Conservation (phyloP, 2,329 filamentous ascomycete genomes). For the Ilyonectria destructans region DNA sequence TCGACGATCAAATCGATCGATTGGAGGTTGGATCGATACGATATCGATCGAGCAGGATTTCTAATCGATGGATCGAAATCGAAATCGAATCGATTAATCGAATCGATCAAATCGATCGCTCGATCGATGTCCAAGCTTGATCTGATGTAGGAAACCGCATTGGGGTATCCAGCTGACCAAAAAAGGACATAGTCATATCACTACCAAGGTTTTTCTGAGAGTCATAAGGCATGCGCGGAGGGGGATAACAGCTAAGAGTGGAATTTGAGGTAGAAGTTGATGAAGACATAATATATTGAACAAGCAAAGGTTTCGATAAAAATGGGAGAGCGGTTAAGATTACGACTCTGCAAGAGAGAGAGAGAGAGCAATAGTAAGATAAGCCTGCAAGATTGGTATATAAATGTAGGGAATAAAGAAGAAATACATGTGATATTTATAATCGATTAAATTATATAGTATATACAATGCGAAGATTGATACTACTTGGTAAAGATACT, state of each 20-base stretch:
- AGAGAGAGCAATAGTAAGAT: background rate
- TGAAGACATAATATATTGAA: constrained; percentile 17
- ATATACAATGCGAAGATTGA: constrained; percentile 10
- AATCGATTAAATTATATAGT: background rate
- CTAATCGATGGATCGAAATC: constrained; percentile 9
- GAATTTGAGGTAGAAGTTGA: constrained; percentile 20
- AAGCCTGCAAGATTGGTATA: background rate
- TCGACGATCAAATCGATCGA: background rate
- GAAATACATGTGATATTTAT: constrained; percentile 4
- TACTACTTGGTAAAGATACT: background rate
- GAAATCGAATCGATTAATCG: constrained; percentile 11
- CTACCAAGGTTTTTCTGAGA: no score
- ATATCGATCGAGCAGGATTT: background rate
- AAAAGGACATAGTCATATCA: no score
- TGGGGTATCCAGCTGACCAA: no score
- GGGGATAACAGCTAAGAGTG: constrained; percentile 15
- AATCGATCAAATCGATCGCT: background rate
- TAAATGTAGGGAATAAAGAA: background rate
- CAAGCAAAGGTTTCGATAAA: no score
- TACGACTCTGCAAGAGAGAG: no score
- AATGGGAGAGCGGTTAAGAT: no score
- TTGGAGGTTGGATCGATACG: constrained; percentile 5
- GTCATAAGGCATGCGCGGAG: no score
- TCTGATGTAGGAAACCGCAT: background rate
- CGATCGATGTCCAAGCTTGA: background rate